Percentiles rank a stretch among this genome's conserved stretches.
phyloP scores from a whole-genome alignment of 78 protist species.

The Dictyostelium intermedium region DNA sequence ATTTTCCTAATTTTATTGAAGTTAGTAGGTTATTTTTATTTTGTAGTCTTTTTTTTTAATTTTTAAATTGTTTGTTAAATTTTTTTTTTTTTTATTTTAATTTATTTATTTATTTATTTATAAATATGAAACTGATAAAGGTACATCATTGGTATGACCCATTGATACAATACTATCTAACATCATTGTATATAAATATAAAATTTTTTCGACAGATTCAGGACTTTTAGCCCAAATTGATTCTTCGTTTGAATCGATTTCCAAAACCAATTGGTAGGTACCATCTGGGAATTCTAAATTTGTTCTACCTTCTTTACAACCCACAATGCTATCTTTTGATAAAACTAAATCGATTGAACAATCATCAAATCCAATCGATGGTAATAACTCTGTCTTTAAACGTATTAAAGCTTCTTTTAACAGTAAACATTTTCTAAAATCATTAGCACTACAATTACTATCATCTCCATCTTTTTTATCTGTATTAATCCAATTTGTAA shows the following conservation, averaged over 20 bases:
- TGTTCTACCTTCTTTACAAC: constrained; percentile 35
- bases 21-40: background rate
- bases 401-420: constrained; percentile 35
- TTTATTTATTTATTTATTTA: background rate
- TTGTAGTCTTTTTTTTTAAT: too few species aligned
- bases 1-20: too few species aligned
- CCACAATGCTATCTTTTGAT: constrained; percentile 17
- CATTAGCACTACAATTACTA: background rate
- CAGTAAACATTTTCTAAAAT: background rate
- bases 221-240: constrained; percentile 48
- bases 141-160: constrained; percentile 25
- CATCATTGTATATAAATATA: constrained; percentile 63
- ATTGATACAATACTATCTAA: constrained; percentile 42
- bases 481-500: constrained; percentile 9
- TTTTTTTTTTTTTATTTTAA: background rate
- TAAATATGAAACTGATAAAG: constrained; percentile 28
- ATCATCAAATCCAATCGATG: constrained; percentile 34
- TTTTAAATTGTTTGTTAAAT: background rate
- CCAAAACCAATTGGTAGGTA: constrained; percentile 40
- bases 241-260: constrained; percentile 17
- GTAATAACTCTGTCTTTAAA: background rate
- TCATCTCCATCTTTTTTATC: background rate
- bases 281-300: constrained; percentile 55
- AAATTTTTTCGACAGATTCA: constrained; percentile 56
- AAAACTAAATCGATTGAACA: constrained; percentile 18